These are phyloP conservation scores for Globisporangium uncinulatum DNA, from an alignment of 352 stramenopile genomes.

Conservation along the genomic window DNA sequence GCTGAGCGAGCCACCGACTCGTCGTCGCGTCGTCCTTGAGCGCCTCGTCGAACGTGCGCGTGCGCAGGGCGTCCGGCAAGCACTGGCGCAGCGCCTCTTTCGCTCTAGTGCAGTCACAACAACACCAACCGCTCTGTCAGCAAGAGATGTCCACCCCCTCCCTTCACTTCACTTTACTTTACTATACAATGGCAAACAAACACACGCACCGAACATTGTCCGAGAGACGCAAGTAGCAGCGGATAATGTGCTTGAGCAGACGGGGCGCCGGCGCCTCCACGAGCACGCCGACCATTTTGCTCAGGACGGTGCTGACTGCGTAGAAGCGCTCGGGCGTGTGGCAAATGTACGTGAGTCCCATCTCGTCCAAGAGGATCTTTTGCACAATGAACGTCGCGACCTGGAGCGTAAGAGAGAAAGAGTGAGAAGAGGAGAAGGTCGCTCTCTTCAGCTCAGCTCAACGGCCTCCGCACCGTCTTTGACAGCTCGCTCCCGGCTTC, in stretches of 20 bases:
- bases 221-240: constrained; percentile 96
- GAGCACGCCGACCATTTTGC: constrained; percentile 96
- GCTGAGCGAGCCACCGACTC: constrained; percentile 93
- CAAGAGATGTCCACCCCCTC: too few species aligned
- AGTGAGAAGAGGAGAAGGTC: background rate
- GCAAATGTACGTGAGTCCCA: constrained; percentile 98
- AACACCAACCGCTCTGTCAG: background rate
- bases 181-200: background rate
- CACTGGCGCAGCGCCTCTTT: constrained; percentile 97
- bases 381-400: constrained; percentile 99
- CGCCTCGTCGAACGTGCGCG: constrained; percentile 92
- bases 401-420: constrained; percentile 8
- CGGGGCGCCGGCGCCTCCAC: constrained; percentile 91
- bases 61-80: constrained; percentile 90
- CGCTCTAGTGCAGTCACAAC: constrained; percentile 48
- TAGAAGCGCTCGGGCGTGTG: constrained; percentile 94
- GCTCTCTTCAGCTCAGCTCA: background rate
- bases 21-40: constrained; percentile 96
- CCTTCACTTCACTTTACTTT: too few species aligned
- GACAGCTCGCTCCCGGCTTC: constrained; percentile 96
- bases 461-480: constrained; percentile 85
- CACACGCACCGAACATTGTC: constrained; percentile 46
- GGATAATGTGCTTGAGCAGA: constrained; percentile 98
- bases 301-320: constrained; percentile 89
- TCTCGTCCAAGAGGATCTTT: constrained; percentile 98